phyloP scores from a whole-genome alignment of 83 land plant species.

The Thuja plicata region DNA sequence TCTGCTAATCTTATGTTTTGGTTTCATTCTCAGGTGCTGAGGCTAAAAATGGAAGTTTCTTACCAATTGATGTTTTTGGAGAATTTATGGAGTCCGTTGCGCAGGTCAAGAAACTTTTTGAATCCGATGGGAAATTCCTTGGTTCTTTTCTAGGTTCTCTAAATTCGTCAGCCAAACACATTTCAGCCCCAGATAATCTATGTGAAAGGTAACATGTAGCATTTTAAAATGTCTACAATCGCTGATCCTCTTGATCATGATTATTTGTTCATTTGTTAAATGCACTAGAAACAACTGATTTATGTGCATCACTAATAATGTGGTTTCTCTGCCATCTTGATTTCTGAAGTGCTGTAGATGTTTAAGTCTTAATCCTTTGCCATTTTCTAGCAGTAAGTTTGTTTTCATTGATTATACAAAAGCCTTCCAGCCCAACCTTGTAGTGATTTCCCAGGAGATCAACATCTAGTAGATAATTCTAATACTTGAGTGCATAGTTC shows the following conservation, averaged over 20 bases:
- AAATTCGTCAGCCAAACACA: slow-evolving; percentile 24
- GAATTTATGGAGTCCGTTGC: slow-evolving; percentile 36
- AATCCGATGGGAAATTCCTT: slow-evolving; percentile 48
- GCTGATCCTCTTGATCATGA: neutral
- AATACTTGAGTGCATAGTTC: neutral
- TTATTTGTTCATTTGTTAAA: neutral
- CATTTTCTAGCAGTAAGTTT: neutral
- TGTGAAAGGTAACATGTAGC: slow-evolving; percentile 27
- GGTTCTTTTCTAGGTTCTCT: slow-evolving; percentile 40
- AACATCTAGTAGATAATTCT: neutral
- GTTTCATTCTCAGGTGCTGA: slow-evolving; percentile 32
- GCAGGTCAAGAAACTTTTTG: slow-evolving; percentile 36
- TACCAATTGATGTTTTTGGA: slow-evolving; percentile 25
- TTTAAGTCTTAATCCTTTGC: too few relatives aligned
- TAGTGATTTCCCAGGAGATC: neutral
- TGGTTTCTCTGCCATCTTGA: neutral
- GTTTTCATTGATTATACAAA: neutral
- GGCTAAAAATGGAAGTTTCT: neutral
- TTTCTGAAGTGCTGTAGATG: neutral
- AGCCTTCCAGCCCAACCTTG: neutral
- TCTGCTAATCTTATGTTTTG: neutral
- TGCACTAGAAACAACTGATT: neutral
- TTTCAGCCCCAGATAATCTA: slow-evolving; percentile 32
- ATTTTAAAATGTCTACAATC: neutral
- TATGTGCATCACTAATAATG: neutral